Evolutionary conservation across 2,329 filamentous ascomycete genomes (phyloP), one percentile per base, ranked within the genome.

Genomic region (Rhynchosporium secalis): DNA sequence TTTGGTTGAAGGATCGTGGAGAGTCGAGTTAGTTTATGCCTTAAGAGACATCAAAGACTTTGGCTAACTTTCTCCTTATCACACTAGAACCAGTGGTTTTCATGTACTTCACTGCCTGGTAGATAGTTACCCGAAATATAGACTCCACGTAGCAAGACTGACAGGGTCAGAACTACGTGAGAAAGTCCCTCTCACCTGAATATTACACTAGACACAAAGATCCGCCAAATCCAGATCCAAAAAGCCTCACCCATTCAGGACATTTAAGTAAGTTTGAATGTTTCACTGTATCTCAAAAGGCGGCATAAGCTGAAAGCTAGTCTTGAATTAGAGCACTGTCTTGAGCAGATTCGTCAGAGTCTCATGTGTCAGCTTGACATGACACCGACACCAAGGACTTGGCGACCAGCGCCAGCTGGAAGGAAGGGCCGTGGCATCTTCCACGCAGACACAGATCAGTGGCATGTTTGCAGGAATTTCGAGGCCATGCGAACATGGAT

Each of bases 311-410:
- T 36, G 33, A 36, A 6, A 10, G 6, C 6, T 36, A 36, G 33
- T 36, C 9, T 36, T 10, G 1, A 10, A 20, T 20, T 12, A 43
- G 40, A n/a, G 40, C 56, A 59, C 49, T 59, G 56, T 33, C 54
- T 59, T 40, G 48, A 54, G 38, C 56, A 56, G 59, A 38, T 63
- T 56, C 36, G 38, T 49, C 49, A 63, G 31, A 45, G 36, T 33
- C 56, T 63, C 38, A 54, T 59, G 61, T 63, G 61, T 52, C 56
- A 41, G 43, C 31, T 57, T 46, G 61, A 63, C 47, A 47, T 63
- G 29, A 63, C 56, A 12, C 61, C 61, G 29, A 51, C 60, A 43
- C 61, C 61, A 56, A 47, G 45, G 29, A 60, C 38, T 38, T 63
- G 56, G 61, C 49, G 48, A n/a, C 48, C 49, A 36, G 56, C 13